These are phyloP conservation scores for Naematelia aurantialba DNA, from an alignment of 768 basidiomycete genomes.

Conservation along the genomic window DNA sequence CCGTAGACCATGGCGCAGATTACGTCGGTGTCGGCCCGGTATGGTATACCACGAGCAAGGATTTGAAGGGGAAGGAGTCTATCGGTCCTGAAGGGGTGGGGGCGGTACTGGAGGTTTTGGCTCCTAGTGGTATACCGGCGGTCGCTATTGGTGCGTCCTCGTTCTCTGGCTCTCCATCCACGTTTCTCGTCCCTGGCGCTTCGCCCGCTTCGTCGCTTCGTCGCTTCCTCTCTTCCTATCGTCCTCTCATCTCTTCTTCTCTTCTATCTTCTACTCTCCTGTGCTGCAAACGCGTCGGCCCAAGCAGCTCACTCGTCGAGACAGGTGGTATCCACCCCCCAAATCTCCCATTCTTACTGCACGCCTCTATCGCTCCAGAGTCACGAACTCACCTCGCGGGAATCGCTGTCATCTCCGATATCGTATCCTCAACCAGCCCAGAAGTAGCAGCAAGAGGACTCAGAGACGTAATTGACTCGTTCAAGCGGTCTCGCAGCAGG, in stretches of 20 bases:
- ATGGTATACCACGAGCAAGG: constrained; percentile 75
- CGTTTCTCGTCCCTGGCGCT: too few relatives aligned
- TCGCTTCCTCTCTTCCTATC: too few relatives aligned
- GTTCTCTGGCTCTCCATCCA: neutral
- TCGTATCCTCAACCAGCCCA: constrained; percentile 65
- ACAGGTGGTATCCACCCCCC: constrained; percentile 79
- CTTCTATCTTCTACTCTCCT: too few relatives aligned
- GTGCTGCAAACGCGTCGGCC: too few relatives aligned
- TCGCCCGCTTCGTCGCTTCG: too few relatives aligned
- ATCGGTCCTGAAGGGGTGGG: constrained; percentile 73
- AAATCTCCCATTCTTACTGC: constrained; percentile 71
- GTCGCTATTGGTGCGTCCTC: constrained; percentile 74
- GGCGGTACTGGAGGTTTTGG: constrained; percentile 62
- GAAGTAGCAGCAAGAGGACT: constrained; percentile 53
- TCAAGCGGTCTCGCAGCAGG: constrained; percentile 49
- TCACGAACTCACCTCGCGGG: constrained; percentile 67
- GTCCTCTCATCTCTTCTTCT: too few relatives aligned
- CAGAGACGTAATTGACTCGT: constrained; percentile 33
- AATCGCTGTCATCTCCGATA: constrained; percentile 83
- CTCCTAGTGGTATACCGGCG: constrained; percentile 63
- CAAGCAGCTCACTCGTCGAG: neutral
- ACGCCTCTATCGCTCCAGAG: constrained; percentile 61
- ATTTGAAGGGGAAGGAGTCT: constrained; percentile 58
- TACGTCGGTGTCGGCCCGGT: constrained; percentile 86
- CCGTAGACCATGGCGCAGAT: constrained; percentile 66